Base-by-base conservation (phyloP, 1,284 basidiomycete species). In the Exobasidium cylindrosporum region DNA sequence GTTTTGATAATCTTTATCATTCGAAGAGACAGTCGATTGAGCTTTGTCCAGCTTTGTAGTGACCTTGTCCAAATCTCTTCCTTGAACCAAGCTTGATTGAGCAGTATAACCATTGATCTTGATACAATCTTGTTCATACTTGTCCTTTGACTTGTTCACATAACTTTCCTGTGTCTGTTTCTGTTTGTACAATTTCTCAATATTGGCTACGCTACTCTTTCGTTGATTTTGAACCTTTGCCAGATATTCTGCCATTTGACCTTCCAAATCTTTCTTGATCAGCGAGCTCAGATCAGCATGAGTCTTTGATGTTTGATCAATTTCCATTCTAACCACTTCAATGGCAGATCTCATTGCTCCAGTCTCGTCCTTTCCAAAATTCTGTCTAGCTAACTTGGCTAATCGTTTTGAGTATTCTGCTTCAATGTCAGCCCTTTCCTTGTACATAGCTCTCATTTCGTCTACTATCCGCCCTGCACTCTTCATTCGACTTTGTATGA, bases 71-170 rank as follows among this genome's bases (percentile, higher is more conserved):
- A 95, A 84, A 67, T 97, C 95, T 69, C 88, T 88, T 35, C 95
- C 96, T 81, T 98, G 95, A 23, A 93, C 88, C 10, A 98, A 85
- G 4, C 90, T 90, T 57, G 89, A 87, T 81, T 97, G 93, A 1
- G 95, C 95, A 2, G 93, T 95, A 80, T 90, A 94, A 6, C 91
- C 89, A 80, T 97, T 97, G 84, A 97, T 94, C 65, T 89, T 87
- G 65, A 96, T 85, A 81, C 94, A 97, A 77, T 97, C 93, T 58
- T 86, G 84, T 81, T 97, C 92, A 82, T 97, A 98, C 78, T 93
- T 91, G 79, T 96, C 92, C 66, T 91, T 87, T 1, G 95, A 91
- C 81, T 85, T 73, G 66, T 70, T 64, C 58, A 74, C 70, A 62
- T 77, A 78, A 54, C 62, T 62, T 57, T 73, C 69, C 54, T 79